Evolutionary conservation across 352 stramenopile genomes (phyloP), one percentile per base, ranked within the genome.

Genomic region (Globisporangium spiculum): DNA sequence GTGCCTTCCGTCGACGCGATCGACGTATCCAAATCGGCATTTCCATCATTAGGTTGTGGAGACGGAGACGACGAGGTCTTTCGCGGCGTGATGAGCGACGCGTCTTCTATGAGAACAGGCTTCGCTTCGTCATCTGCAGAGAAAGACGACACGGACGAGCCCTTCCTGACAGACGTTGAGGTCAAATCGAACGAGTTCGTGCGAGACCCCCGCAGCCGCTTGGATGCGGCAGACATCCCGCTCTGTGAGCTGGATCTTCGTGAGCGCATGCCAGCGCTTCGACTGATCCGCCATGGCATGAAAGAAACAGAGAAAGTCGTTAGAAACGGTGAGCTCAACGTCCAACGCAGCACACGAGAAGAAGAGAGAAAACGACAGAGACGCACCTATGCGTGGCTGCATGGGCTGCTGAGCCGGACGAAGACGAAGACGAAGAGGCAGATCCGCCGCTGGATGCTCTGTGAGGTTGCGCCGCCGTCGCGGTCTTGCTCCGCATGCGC

Each of bases 401-500:
- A 36, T 9, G 16, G 12, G 7, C 12, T n/a, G 58, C 34, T 32
- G 58, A 38, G 12, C 36, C 10, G 7, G 58, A 22, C 4, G 41
- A 50, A 18, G 41, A 50, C 0, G 41, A 50, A n/a, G 41, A 50
- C 20, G 41, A 50, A 50, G 41, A 50, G 41, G 1, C 16, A 2
- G 41, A 50, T 1, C 41, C 41, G 16, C 41, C 16, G 0, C 2
- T 32, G 41, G 1, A 20, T 16, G 1, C 41, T 20, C 27, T 55
- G 60, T 18, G 10, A 10, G 18, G 52, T 5, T 57, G 38, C 27
- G 4, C 27, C 58, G 9, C 22, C 10, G 66, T 44, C 22, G 57
- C n/a, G 34, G 27, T 27, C 72, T 72, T 71, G 70, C 32, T 50
- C 32, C 68, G 67, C 61, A 75, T 73, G 62, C 82, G 84, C 70